phyloP scores from a whole-genome alignment of 176 grass and related monocot genomes.

The Oryza longistaminata region DNA sequence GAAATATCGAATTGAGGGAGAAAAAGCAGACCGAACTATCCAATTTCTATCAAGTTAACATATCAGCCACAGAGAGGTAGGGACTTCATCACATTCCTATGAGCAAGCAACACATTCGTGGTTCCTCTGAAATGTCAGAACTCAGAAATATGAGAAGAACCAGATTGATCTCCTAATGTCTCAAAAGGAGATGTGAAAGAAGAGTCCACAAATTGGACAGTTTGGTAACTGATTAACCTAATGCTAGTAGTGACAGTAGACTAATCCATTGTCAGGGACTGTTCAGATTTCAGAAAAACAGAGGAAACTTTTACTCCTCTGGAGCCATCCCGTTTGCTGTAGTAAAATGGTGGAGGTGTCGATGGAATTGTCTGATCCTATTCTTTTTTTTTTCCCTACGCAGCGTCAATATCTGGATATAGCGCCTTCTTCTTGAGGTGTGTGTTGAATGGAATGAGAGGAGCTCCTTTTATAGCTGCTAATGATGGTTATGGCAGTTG shows the following conservation, averaged over 20 bases:
- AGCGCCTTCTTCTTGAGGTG: not conserved
- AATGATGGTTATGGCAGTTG: no score
- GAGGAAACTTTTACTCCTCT: slow-evolving; percentile 20
- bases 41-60: not conserved
- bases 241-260: not conserved
- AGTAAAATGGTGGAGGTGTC: slow-evolving; percentile 12
- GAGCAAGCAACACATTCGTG: not conserved
- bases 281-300: not conserved
- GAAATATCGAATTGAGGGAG: no score
- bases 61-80: not conserved
- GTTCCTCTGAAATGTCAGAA: not conserved
- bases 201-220: not conserved
- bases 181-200: not conserved
- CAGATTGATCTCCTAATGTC: not conserved
- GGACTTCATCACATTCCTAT: slow-evolving; percentile 12
- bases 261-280: not conserved
- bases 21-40: not conserved
- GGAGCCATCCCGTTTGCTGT: slow-evolving; percentile 1
- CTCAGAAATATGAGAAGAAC: not conserved
- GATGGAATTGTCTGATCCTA: slow-evolving; percentile 2
- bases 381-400: not conserved
- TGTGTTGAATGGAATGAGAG: no score
- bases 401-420: slow-evolving; percentile 15
- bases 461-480: no score
- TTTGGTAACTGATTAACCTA: not conserved